These are phyloP conservation scores for Apiotrichum domesticum DNA, from an alignment of 1,284 basidiomycete genomes.

Conservation along the genomic window DNA sequence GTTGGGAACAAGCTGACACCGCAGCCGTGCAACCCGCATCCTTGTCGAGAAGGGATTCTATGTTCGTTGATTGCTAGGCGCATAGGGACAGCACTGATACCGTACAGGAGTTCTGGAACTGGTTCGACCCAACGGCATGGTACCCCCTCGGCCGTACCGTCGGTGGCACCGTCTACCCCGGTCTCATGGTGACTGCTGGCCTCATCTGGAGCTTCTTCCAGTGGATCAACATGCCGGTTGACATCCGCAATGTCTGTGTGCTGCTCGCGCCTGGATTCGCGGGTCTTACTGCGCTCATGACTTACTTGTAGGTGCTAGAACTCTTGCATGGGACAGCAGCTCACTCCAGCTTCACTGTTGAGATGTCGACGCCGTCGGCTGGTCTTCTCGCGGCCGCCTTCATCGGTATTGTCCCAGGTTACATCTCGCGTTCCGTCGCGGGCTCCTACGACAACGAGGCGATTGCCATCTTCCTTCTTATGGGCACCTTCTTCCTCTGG, in stretches of 20 bases:
- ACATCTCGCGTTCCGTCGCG: constrained; percentile 97
- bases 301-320: constrained; percentile 66
- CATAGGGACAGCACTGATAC: constrained; percentile 1
- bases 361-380: constrained; percentile 88
- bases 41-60: constrained; percentile 90
- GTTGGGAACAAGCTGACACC: neutral
- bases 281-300: constrained; percentile 94
- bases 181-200: constrained; percentile 94
- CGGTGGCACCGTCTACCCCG: constrained; percentile 96
- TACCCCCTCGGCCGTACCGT: constrained; percentile 97
- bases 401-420: constrained; percentile 91
- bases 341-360: constrained; percentile 71
- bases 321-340: too few species aligned
- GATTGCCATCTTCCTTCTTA: constrained; percentile 98
- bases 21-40: constrained; percentile 80
- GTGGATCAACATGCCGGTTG: constrained; percentile 85
- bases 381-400: constrained; percentile 96
- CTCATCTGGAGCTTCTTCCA: constrained; percentile 91
- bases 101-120: constrained; percentile 94
- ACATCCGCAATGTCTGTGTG: constrained; percentile 96
- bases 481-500: constrained; percentile 98
- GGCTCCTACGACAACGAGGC: constrained; percentile 99
- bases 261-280: constrained; percentile 95
- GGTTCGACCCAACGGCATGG: constrained; percentile 99
- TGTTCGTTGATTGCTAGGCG: constrained; percentile 52